Evolutionary conservation across 2,329 filamentous ascomycete genomes (phyloP).

Genomic region (Torrubiella hemipterigena): DNA sequence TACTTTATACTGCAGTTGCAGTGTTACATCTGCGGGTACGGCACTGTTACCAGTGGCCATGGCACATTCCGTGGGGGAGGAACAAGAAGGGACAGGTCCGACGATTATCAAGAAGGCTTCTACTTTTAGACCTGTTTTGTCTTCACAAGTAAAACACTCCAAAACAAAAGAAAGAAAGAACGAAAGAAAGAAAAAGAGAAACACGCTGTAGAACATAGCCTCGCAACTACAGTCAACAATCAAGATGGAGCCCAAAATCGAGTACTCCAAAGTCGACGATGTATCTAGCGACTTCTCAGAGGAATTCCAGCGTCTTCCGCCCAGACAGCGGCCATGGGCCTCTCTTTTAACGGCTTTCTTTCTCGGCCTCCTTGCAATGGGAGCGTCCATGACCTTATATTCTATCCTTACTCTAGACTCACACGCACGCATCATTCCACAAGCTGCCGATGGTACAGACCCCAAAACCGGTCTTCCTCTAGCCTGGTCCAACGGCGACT

Average conservation of each 20-base stretch:
- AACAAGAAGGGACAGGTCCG: too few relatives aligned
- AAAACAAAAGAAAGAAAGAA: too few relatives aligned
- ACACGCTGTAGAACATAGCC: too few relatives aligned
- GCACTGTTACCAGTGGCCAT: too few relatives aligned
- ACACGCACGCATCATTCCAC: slow-evolving; percentile 3
- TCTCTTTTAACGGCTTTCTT: slow-evolving; percentile 3
- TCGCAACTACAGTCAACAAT: not conserved
- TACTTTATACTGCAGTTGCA: too few relatives aligned
- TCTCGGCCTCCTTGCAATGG: slow-evolving; percentile 3
- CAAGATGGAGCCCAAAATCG: slow-evolving; percentile 2
- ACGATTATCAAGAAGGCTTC: too few relatives aligned
- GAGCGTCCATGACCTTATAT: not conserved
- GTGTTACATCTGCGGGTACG: too few relatives aligned
- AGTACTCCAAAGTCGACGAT: slow-evolving; percentile 4
- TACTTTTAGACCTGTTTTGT: too few relatives aligned
- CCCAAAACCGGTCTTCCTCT: slow-evolving; percentile 7
- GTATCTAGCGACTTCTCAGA: slow-evolving; percentile 1
- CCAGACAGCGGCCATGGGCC: slow-evolving; percentile 1
- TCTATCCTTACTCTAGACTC: not conserved
- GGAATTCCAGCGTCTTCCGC: not conserved
- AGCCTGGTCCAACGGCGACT: slow-evolving; percentile 10
- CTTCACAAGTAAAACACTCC: too few relatives aligned
- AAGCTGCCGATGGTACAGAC: slow-evolving; percentile 7
- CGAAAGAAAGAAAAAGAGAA: not conserved
- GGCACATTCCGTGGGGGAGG: too few relatives aligned